Percentiles rank a stretch among this genome's conserved stretches.
Evolutionary conservation across 1,139 yeast species (phyloP).

Genomic region (Geotrichum klebahnii): DNA sequence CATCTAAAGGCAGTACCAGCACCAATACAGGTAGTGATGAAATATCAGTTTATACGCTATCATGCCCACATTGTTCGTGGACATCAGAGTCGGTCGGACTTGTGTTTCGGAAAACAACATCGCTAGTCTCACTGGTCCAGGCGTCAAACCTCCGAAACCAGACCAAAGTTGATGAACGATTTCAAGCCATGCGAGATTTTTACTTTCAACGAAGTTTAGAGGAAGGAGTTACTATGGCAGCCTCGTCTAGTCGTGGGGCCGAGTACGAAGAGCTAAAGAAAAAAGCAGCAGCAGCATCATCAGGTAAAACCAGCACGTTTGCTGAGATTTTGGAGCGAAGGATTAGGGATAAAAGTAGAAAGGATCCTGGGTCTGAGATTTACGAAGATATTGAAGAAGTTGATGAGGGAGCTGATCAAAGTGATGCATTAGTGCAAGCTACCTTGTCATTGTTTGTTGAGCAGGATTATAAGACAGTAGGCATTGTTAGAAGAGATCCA

Average conservation of each 20-base stretch:
- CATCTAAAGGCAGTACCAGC: not conserved
- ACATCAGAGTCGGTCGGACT: conserved; percentile 13
- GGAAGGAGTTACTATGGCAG: conserved; percentile 21
- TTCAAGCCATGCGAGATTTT: conserved; percentile 21
- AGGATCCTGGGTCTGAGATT: conserved; percentile 19
- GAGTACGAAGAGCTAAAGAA: conserved; percentile 1
- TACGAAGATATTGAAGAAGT: conserved; percentile 20
- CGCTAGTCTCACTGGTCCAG: conserved; percentile 4
- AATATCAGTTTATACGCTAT: conserved; percentile 16
- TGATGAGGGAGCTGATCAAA: conserved; percentile 20
- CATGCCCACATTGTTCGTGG: conserved; percentile 32
- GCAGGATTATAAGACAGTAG: not conserved
- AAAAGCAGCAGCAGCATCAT: not conserved
- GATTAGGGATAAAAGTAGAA: conserved; percentile 17
- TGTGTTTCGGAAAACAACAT: conserved; percentile 1
- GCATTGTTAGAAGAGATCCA: conserved; percentile 11
- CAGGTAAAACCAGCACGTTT: conserved; percentile 13
- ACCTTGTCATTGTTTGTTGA: conserved; percentile 3
- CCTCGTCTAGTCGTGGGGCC: conserved; percentile 12
- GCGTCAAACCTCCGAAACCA: conserved; percentile 2
- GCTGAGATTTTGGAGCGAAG: conserved; percentile 22
- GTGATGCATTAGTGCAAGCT: conserved; percentile 19
- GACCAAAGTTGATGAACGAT: conserved; percentile 12
- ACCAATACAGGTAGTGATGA: not conserved
- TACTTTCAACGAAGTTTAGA: conserved; percentile 22